A percentile compares a stretch with the other conserved stretches of the same genome.
phyloP scores from a whole-genome alignment of 768 basidiomycete species.

The Xerocomellus intermedius region DNA sequence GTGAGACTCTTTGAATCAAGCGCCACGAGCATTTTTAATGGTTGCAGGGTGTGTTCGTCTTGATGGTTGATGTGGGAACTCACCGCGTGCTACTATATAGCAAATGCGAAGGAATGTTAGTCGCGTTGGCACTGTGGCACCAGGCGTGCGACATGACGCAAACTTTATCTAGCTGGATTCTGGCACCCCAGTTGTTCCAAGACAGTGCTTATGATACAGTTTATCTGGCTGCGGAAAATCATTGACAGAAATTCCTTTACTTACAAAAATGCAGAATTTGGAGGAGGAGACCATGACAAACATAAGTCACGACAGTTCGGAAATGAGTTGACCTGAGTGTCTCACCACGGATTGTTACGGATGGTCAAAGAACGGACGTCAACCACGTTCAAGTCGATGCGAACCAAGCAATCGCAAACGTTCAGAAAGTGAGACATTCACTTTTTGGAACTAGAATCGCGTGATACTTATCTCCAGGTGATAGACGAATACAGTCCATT shows the following conservation, averaged over 20 bases:
- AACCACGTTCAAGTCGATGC: not conserved
- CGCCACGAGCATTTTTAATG: conserved; percentile 8
- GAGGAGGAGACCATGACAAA: not conserved
- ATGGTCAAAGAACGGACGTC: not conserved
- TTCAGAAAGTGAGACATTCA: conserved; percentile 22
- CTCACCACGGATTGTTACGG: conserved; percentile 12
- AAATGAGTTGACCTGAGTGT: conserved; percentile 13
- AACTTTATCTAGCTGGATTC: not conserved
- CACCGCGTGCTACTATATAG: not conserved
- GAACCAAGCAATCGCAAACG: not conserved
- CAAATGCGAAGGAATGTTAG: not conserved
- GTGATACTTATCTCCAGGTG: conserved; percentile 8
- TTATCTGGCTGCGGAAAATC: not conserved
- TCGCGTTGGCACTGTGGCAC: not conserved
- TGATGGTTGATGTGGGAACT: not conserved
- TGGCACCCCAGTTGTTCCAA: not conserved
- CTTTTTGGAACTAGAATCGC: conserved; percentile 2
- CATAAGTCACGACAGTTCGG: not conserved
- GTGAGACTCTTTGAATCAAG: conserved; percentile 5
- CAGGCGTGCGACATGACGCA: too few relatives aligned
- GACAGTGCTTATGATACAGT: not conserved
- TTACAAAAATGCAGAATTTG: conserved; percentile 2
- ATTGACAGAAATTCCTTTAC: not conserved
- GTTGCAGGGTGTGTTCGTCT: not conserved
- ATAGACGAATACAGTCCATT: not conserved